A percentile compares a stretch with the other conserved stretches of the same genome.
phyloP scores from a whole-genome alignment of 306 rosid genomes.

The Biancaea sappan region DNA sequence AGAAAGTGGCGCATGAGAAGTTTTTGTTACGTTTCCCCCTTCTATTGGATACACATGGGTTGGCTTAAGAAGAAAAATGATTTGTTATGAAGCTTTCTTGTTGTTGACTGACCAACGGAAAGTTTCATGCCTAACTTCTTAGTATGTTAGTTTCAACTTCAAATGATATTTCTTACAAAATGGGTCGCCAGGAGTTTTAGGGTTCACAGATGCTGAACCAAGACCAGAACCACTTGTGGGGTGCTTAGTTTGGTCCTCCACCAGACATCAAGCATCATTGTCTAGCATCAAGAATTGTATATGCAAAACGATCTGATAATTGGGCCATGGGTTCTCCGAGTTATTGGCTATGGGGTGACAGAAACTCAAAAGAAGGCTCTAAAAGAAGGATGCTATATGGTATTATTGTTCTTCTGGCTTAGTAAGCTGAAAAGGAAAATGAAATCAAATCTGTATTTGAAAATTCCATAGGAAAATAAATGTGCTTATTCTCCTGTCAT shows the following conservation, averaged over 20 bases:
- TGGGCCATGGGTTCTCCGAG: neutral
- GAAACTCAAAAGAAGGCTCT: neutral
- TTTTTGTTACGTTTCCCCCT: too few relatives aligned
- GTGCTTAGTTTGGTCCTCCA: neutral
- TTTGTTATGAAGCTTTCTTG: neutral
- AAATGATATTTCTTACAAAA: neutral
- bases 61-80: neutral
- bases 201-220: neutral
- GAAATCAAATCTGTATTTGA: neutral
- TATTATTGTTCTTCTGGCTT: too few relatives aligned
- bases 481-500: conserved; percentile 11
- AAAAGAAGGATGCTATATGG: too few relatives aligned
- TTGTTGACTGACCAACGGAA: neutral
- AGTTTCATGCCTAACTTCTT: neutral
- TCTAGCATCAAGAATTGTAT: too few relatives aligned
- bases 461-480: conserved; percentile 7
- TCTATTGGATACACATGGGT: neutral
- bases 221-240: neutral
- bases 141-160: neutral
- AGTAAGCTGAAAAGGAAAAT: conserved; percentile 10
- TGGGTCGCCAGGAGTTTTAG: neutral
- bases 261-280: neutral
- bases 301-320: neutral
- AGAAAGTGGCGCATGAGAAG: too few relatives aligned
- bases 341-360: neutral